These are phyloP conservation scores for Lathyrus aphaca DNA, from an alignment of 306 rosid genomes.

Conservation along the genomic window DNA sequence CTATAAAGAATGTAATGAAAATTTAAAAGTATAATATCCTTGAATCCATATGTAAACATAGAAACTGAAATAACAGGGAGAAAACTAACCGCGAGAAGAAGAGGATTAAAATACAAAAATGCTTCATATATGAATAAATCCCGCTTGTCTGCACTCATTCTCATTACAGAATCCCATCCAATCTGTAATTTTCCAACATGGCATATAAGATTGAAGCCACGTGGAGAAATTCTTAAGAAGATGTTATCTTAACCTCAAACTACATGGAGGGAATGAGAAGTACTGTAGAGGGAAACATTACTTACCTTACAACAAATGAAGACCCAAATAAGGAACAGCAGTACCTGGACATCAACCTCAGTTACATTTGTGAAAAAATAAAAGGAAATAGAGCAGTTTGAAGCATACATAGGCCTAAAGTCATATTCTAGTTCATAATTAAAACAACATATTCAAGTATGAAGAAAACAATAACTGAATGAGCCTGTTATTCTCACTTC, in stretches of 20 bases:
- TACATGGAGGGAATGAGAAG: constrained; percentile 20
- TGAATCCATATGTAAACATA: constrained; percentile 26
- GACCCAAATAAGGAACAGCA: constrained; percentile 80
- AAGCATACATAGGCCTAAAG: constrained; percentile 6
- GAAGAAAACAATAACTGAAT: neutral
- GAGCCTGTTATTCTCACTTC: neutral
- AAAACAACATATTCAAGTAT: neutral
- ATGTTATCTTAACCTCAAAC: constrained; percentile 29
- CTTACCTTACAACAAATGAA: constrained; percentile 94
- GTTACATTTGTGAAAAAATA: constrained; percentile 42
- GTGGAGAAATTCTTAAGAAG: constrained; percentile 31
- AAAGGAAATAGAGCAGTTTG: constrained; percentile 2
- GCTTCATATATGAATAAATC: constrained; percentile 93
- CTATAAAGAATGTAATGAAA: constrained; percentile 31
- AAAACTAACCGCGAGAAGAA: constrained; percentile 86
- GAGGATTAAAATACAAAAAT: constrained; percentile 97
- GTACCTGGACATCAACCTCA: constrained; percentile 64
- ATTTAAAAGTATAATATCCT: constrained; percentile 21
- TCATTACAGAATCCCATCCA: constrained; percentile 99
- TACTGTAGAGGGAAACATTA: constrained; percentile 21
- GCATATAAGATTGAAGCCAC: constrained; percentile 34
- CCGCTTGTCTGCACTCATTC: constrained; percentile 93
- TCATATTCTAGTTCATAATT: constrained; percentile 23
- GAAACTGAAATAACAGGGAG: neutral
- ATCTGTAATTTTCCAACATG: constrained; percentile 56